Evolutionary conservation across 331 rosid species (phyloP), one percentile per base, ranked within the genome.

Genomic region (Quercus phellos): DNA sequence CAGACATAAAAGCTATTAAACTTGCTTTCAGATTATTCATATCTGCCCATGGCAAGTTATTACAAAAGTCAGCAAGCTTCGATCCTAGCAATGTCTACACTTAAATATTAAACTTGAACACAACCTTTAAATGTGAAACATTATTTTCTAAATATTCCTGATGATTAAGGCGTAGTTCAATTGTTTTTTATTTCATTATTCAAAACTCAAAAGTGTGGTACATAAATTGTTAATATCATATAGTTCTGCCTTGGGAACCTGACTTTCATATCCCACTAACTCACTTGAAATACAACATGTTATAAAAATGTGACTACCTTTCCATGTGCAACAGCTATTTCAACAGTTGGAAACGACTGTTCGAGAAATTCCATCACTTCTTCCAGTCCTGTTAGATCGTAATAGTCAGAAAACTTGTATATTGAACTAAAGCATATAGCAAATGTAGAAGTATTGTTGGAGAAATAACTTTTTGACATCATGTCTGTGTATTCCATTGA

Each of bases 271-370:
- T 84, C 76, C 77, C 46, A 50, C 77, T 22, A 26, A 70, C 27
- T 60, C 66, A 35, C 67, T 21, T 11, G 34, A 77, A 76, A 63
- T 53, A 75, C 26, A 68, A 77, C 81, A 42, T 22, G 81, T 66
- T 76, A 82, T 27, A 55, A 86, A 55, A 53, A 70, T 71, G 76
- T 68, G 73, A 82, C 79, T 87, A 94, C 98, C 97, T 94, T 88
- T 80, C 98, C 97, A 54, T 92, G 98, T 75, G 97, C 98, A 84
- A 92, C 78, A 79, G 97, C 98, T 83, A 94, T 89, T 86, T 94
- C 94, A 79, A 90, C 90, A 76, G 78, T 74, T 9, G 97, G 94
- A 85, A 89, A 92, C 71, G 94, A 73, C 79, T 75, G 82, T 80
- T 77, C 86, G 60, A 92, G 97, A 92, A 94, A 94, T 21, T 84